Evolutionary conservation across 495 filamentous ascomycete species (phyloP).

Genomic region (Talaromyces proteolyticus): DNA sequence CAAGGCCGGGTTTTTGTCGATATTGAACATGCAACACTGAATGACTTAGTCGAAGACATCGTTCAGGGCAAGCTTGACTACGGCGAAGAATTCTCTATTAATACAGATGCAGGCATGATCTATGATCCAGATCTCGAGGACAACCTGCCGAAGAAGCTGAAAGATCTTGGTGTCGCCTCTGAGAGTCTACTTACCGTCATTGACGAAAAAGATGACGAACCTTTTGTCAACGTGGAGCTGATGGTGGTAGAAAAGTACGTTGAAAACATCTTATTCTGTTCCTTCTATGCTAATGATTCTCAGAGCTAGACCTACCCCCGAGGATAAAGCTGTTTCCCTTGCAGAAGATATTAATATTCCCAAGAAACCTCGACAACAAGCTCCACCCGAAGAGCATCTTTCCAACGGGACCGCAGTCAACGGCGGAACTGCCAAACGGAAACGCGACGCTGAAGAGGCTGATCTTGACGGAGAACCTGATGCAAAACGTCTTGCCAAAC

Average conservation of each 20-base stretch:
- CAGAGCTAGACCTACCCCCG: conserved; percentile 20
- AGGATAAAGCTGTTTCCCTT: conserved; percentile 40
- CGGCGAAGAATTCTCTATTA: conserved; percentile 74
- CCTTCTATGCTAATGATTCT: conserved; percentile 10
- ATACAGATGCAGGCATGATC: conserved; percentile 62
- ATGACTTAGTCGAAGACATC: conserved; percentile 73
- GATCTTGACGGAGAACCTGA: conserved; percentile 30
- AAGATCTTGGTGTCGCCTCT: conserved; percentile 65
- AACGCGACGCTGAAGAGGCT: conserved; percentile 39
- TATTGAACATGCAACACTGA: conserved; percentile 66
- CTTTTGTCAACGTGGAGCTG: conserved; percentile 79
- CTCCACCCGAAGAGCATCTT: conserved; percentile 13
- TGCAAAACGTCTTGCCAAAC: conserved; percentile 33
- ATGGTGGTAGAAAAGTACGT: conserved; percentile 41
- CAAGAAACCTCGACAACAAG: conserved; percentile 34
- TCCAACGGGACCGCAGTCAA: conserved; percentile 5
- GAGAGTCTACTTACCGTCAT: conserved; percentile 78
- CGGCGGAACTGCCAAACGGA: conserved; percentile 28
- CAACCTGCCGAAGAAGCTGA: conserved; percentile 72
- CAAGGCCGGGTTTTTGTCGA: conserved; percentile 63
- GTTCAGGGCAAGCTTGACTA: conserved; percentile 69
- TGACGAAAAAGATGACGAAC: conserved; percentile 77
- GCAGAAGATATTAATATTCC: conserved; percentile 43
- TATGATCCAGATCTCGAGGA: conserved; percentile 89
- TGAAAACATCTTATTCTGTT: neutral